Conservation (phyloP, 306 rosid genomes). For the Cucumis sativus region DNA sequence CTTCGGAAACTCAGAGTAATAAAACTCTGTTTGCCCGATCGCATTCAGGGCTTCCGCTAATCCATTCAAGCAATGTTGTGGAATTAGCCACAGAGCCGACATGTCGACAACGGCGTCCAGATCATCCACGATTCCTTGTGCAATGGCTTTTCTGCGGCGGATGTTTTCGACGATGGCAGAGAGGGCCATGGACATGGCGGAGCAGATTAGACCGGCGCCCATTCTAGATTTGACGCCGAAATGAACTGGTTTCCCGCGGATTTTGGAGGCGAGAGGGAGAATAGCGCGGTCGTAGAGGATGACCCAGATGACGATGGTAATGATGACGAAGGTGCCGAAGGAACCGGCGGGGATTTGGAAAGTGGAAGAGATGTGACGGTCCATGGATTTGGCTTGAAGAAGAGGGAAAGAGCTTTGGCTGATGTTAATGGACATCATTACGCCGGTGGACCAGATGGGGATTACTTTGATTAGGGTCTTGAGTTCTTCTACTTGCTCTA, state of each 20-base stretch:
- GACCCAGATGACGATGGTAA: constrained; percentile 29
- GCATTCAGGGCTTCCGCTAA: constrained; percentile 50
- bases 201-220: constrained; percentile 46
- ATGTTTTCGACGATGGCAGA: constrained; percentile 35
- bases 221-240: constrained; percentile 33
- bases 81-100: constrained; percentile 61
- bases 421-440: constrained; percentile 24
- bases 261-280: constrained; percentile 44
- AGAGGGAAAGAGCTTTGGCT: constrained; percentile 45
- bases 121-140: constrained; percentile 18
- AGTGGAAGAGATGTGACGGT: constrained; percentile 36
- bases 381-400: constrained; percentile 54
- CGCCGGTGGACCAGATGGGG: constrained; percentile 50
- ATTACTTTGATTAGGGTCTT: constrained; percentile 46
- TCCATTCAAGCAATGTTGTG: constrained; percentile 33
- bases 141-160: constrained; percentile 30
- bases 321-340: constrained; percentile 28
- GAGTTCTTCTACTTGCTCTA: constrained; percentile 59
- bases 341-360: constrained; percentile 63
- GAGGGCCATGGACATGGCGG: constrained; percentile 25
- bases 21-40: constrained; percentile 54
- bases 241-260: constrained; percentile 29
- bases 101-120: constrained; percentile 33
- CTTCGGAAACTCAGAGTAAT: constrained; percentile 53
- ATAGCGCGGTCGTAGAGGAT: constrained; percentile 36